These are phyloP conservation scores for Cetraspora pellucida DNA, from an alignment of 192 early-diverging fungal species.

Conservation along the genomic window DNA sequence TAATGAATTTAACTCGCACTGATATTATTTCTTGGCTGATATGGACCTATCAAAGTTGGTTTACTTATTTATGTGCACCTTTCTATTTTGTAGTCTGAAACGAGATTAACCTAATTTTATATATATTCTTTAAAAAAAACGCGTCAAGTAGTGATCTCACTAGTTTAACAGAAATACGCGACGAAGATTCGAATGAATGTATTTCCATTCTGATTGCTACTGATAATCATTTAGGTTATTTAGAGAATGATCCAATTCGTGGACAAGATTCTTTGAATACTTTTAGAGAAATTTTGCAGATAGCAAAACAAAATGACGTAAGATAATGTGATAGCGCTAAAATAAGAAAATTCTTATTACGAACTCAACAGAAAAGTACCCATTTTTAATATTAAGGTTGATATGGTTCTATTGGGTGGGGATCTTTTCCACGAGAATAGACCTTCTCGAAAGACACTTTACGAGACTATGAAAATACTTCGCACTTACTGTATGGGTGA, in stretches of 20 bases:
- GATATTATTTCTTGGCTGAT: too few species aligned
- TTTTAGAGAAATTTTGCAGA: constrained; percentile 86
- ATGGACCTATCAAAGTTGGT: too few species aligned
- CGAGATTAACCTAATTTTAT: too few species aligned
- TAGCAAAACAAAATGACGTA: constrained; percentile 66
- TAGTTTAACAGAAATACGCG: too few species aligned
- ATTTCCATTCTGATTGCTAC: constrained; percentile 80
- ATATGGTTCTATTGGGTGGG: constrained; percentile 91
- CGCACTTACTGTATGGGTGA: constrained; percentile 70
- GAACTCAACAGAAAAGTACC: neutral
- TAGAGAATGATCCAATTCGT: constrained; percentile 87
- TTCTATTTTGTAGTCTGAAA: too few species aligned
- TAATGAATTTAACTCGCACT: too few species aligned
- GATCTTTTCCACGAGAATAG: constrained; percentile 97
- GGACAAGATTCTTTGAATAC: constrained; percentile 81
- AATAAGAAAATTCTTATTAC: too few species aligned
- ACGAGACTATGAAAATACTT: constrained; percentile 71
- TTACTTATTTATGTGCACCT: too few species aligned
- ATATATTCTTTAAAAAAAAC: too few species aligned
- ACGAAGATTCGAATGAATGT: neutral
- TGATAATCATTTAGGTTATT: constrained; percentile 92
- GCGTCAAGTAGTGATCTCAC: too few species aligned
- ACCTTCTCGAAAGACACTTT: constrained; percentile 77
- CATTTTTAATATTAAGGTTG: constrained; percentile 55
- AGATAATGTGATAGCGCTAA: too few species aligned